These are phyloP conservation scores for Phytophthora constricta DNA, from an alignment of 352 stramenopile genomes.

Conservation along the genomic window DNA sequence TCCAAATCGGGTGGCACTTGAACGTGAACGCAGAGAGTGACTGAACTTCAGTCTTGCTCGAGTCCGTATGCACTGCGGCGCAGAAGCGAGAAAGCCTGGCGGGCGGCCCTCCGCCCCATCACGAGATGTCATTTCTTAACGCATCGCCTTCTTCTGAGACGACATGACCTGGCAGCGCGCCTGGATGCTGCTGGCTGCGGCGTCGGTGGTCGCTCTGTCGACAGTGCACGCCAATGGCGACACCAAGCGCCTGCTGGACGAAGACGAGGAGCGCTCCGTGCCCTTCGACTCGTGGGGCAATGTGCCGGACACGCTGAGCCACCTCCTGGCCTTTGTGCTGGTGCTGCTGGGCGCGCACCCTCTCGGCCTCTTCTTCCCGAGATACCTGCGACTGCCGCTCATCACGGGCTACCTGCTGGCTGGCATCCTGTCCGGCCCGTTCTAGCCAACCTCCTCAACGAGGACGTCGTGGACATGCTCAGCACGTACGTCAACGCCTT, in stretches of 20 bases:
- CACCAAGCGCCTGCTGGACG: constrained; percentile 10
- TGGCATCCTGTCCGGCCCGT: constrained; percentile 60
- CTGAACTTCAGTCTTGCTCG: no score
- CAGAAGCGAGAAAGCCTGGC: background rate
- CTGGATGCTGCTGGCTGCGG: constrained; percentile 4
- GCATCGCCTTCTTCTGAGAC: background rate
- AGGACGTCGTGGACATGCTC: constrained; percentile 50
- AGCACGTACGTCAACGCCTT: constrained; percentile 60
- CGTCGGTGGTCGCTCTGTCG: constrained; percentile 6
- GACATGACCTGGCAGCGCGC: background rate
- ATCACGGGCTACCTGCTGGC: constrained; percentile 72
- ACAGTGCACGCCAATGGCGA: constrained; percentile 7
- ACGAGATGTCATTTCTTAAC: background rate
- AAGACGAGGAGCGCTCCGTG: constrained; percentile 29
- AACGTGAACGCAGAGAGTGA: no score
- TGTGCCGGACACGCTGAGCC: constrained; percentile 48
- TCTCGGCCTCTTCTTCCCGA: constrained; percentile 59
- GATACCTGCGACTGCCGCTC: constrained; percentile 54
- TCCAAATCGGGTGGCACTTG: background rate
- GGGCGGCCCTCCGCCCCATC: background rate
- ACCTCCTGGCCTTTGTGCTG: constrained; percentile 58
- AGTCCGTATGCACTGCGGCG: background rate
- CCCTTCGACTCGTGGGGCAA: constrained; percentile 51
- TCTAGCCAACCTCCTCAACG: constrained; percentile 60
- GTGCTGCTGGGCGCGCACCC: constrained; percentile 61